A percentile compares a stretch with the other conserved stretches of the same genome.
These are phyloP conservation scores for Cladosporium sp. DNA, from an alignment of 2,329 filamentous ascomycete genomes.

Conservation along the genomic window DNA sequence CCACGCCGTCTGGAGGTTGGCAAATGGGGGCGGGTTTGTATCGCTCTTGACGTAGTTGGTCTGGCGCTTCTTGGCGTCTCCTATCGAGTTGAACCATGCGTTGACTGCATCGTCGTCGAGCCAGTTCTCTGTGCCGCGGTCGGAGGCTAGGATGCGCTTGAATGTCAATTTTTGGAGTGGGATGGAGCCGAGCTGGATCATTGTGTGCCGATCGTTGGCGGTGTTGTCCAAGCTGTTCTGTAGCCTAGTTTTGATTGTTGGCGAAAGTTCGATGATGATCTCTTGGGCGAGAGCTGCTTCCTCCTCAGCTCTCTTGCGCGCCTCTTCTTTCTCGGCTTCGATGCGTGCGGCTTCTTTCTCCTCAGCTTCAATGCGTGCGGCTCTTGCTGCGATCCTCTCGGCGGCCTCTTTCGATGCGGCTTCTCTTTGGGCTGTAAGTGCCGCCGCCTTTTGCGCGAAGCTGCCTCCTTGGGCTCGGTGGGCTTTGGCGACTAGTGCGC, in stretches of 20 bases:
- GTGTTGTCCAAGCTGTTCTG: not conserved
- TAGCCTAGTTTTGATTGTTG: not conserved
- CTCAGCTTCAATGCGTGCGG: slow-evolving; percentile 5
- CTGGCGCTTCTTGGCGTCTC: slow-evolving; percentile 54
- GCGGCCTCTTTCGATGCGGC: slow-evolving; percentile 6
- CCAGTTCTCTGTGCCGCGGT: slow-evolving; percentile 50
- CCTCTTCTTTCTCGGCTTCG: slow-evolving; percentile 15
- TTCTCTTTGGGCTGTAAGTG: not conserved
- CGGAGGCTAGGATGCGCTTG: slow-evolving; percentile 12
- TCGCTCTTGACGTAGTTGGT: slow-evolving; percentile 52
- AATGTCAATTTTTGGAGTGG: slow-evolving; percentile 3
- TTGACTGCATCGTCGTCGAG: slow-evolving; percentile 78
- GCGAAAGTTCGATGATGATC: not conserved
- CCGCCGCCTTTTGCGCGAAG: slow-evolving; percentile 3
- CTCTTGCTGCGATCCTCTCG: slow-evolving; percentile 11
- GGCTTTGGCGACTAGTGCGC: slow-evolving; percentile 4
- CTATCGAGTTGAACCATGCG: slow-evolving; percentile 62
- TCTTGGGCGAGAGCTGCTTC: slow-evolving; percentile 10
- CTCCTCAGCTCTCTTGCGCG: slow-evolving; percentile 8
- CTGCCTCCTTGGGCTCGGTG: slow-evolving; percentile 3
- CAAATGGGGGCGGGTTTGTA: slow-evolving; percentile 57
- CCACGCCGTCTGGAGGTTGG: slow-evolving; percentile 67
- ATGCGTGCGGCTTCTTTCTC: slow-evolving; percentile 11
- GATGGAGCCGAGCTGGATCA: slow-evolving; percentile 1
- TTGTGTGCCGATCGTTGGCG: not conserved